These are phyloP conservation scores for Sphagnum tenellum DNA, from an alignment of 225 moss, liverwort and hornwort genomes.

Conservation along the genomic window DNA sequence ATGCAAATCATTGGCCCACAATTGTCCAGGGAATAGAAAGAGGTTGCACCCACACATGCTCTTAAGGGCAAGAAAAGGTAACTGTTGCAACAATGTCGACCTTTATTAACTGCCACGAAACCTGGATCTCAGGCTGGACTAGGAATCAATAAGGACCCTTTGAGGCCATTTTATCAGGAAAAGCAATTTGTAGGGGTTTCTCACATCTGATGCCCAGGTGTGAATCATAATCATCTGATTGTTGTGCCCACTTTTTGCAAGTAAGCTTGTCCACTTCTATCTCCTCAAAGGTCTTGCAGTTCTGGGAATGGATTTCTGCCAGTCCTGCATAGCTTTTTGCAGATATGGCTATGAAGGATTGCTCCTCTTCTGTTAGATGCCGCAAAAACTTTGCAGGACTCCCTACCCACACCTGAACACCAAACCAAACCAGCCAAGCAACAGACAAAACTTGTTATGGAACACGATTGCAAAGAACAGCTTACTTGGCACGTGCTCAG, in stretches of 20 bases:
- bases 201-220: conserved; percentile 52
- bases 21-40: too few species aligned
- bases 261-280: conserved; percentile 35
- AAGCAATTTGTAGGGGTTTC: conserved; percentile 26
- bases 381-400: conserved; percentile 90
- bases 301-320: conserved; percentile 35
- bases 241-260: conserved; percentile 28
- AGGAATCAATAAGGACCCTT: conserved; percentile 40
- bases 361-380: conserved; percentile 61
- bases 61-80: too few species aligned
- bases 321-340: conserved; percentile 65
- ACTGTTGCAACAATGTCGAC: too few species aligned
- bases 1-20: too few species aligned
- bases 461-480: not conserved
- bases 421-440: not conserved
- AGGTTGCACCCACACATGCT: too few species aligned
- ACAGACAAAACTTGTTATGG: not conserved
- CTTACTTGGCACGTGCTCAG: too few species aligned
- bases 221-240: conserved; percentile 61
- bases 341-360: conserved; percentile 64
- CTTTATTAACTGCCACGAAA: too few species aligned
- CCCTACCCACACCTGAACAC: conserved; percentile 77
- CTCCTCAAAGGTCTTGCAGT: conserved; percentile 34
- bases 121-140: not conserved
- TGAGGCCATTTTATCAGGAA: conserved; percentile 23